phyloP scores from a whole-genome alignment of 2,329 filamentous ascomycete species.

The Ophiostoma ulmi region DNA sequence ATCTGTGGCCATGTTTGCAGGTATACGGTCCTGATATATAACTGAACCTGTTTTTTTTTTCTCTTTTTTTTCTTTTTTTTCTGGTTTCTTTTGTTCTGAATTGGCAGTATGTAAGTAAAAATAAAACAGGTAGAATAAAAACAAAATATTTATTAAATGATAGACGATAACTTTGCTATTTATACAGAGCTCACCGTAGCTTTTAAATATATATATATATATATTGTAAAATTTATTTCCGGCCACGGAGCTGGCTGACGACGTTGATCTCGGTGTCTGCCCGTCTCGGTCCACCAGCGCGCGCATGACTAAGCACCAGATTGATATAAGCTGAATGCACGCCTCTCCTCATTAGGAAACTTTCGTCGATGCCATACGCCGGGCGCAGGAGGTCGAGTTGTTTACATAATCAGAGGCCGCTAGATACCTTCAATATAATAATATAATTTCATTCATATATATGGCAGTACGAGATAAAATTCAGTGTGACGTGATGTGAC shows the following conservation, averaged over 20 bases:
- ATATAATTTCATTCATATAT: too few species aligned
- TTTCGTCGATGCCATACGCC: slow-evolving; percentile 9
- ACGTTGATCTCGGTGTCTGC: slow-evolving; percentile 6
- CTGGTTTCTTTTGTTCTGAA: too few species aligned
- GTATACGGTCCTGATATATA: not conserved
- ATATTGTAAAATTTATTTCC: not conserved
- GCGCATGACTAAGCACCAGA: not conserved
- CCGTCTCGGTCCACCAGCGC: not conserved
- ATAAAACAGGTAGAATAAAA: not conserved
- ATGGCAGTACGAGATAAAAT: too few species aligned
- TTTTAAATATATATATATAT: not conserved
- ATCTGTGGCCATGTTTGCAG: not conserved
- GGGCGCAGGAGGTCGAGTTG: not conserved
- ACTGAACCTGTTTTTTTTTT: not conserved
- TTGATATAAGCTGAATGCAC: not conserved
- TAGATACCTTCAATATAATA: not conserved
- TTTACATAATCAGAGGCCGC: not conserved
- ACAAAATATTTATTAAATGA: not conserved
- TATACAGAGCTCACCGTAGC: not conserved
- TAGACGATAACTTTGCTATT: not conserved
- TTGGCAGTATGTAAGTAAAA: not conserved
- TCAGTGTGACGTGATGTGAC: not conserved
- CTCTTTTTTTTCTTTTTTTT: not conserved
- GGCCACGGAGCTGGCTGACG: not conserved
- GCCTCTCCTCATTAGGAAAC: slow-evolving; percentile 14